Evolutionary conservation across 1,284 basidiomycete species (phyloP).

Genomic region (Fomitopsis palustris): DNA sequence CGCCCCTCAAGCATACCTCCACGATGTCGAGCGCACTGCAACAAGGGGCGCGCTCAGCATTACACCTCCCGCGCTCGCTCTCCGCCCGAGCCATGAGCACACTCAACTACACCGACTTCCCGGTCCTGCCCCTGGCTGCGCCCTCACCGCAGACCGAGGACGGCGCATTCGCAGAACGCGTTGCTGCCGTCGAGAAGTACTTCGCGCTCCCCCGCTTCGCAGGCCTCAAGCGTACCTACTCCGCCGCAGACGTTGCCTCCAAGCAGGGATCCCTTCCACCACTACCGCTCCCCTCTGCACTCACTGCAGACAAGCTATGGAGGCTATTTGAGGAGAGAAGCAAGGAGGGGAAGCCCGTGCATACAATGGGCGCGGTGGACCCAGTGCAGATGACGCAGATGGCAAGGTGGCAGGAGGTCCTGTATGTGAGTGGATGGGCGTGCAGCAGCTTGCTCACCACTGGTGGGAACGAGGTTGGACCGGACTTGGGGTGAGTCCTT

Average conservation of each 20-base stretch:
- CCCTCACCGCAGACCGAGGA: constrained; percentile 65
- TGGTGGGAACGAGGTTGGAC: constrained; percentile 93
- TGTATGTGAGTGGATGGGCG: constrained; percentile 96
- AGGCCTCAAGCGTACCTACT: constrained; percentile 74
- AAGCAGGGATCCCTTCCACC: constrained; percentile 89
- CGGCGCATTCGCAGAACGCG: constrained; percentile 61
- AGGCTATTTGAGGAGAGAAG: constrained; percentile 61
- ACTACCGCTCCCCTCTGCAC: constrained; percentile 70
- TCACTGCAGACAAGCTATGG: constrained; percentile 84
- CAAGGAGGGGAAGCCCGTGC: constrained; percentile 65
- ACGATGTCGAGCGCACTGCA: background rate
- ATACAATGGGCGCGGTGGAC: constrained; percentile 89
- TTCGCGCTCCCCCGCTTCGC: constrained; percentile 76
- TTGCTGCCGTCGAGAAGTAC: constrained; percentile 66
- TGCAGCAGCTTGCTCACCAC: constrained; percentile 87
- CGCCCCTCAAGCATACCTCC: background rate
- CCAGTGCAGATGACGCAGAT: constrained; percentile 97
- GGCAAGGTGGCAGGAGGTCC: constrained; percentile 91
- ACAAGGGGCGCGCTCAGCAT: background rate
- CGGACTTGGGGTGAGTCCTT: constrained; percentile 82
- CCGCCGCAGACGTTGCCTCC: constrained; percentile 73
- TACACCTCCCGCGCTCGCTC: constrained; percentile 13
- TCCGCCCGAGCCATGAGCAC: constrained; percentile 17
- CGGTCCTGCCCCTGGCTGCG: constrained; percentile 53
- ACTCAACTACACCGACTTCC: constrained; percentile 12